A percentile compares a stretch with the other conserved stretches of the same genome.
Evolutionary conservation across 495 filamentous ascomycete species (phyloP).

Genomic region (Daldinia grandis): DNA sequence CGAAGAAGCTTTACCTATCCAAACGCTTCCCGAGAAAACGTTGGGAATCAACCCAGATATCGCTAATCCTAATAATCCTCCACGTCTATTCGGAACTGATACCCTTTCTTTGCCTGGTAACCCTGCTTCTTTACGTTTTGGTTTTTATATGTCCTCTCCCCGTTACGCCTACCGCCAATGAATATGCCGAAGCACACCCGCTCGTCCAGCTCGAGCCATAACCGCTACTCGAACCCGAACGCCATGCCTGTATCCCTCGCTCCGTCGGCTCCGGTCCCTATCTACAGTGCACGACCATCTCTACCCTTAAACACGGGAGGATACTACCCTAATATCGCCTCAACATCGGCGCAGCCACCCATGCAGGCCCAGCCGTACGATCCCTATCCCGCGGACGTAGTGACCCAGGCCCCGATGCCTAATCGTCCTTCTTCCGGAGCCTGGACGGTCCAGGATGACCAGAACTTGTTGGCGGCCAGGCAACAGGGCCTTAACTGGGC

Average conservation of each 20-base stretch:
- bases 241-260: constrained; percentile 45
- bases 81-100: constrained; percentile 2
- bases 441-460: constrained; percentile 72
- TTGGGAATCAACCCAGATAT: constrained; percentile 22
- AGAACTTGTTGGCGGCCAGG: constrained; percentile 67
- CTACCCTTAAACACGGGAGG: constrained; percentile 40
- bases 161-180: constrained; percentile 24
- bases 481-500: constrained; percentile 75
- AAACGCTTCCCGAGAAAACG: constrained; percentile 7
- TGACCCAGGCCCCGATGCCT: constrained; percentile 47
- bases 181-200: constrained; percentile 51
- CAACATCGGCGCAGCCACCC: constrained; percentile 37
- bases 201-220: constrained; percentile 45
- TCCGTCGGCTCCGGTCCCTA: constrained; percentile 43
- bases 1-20: constrained; percentile 13
- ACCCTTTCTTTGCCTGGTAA: background rate
- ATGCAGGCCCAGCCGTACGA: constrained; percentile 51
- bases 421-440: constrained; percentile 62
- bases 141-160: constrained; percentile 14
- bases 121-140: constrained; percentile 6
- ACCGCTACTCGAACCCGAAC: constrained; percentile 46
- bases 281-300: constrained; percentile 43
- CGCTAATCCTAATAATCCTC: constrained; percentile 37
- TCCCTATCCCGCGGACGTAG: constrained; percentile 46
- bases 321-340: constrained; percentile 43